These are phyloP conservation scores for Laburnicola sp. DNA, from an alignment of 2,329 filamentous ascomycete species.

Conservation along the genomic window DNA sequence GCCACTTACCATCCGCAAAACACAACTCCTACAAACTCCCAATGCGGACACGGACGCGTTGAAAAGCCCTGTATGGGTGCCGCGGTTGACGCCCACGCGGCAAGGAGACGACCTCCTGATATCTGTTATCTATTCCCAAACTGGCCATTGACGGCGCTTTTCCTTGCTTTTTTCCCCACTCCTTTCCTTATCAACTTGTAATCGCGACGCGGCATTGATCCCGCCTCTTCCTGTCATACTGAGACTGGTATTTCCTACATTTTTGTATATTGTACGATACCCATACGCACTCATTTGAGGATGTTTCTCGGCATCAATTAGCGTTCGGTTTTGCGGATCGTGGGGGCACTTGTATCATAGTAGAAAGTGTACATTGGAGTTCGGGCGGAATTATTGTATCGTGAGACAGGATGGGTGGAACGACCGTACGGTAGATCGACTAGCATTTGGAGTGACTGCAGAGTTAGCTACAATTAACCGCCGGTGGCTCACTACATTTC, in stretches of 20 bases:
- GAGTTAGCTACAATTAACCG: slow-evolving; percentile 3
- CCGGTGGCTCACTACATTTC: neutral
- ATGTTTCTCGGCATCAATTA: neutral
- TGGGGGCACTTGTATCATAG: neutral
- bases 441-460: neutral
- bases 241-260: neutral
- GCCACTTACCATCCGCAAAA: slow-evolving; percentile 33
- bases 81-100: slow-evolving; percentile 67
- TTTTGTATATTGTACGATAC: slow-evolving; percentile 6
- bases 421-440: too few relatives aligned
- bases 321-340: neutral
- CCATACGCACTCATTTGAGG: slow-evolving; percentile 1
- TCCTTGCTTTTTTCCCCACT: neutral
- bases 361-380: neutral
- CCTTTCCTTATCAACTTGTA: slow-evolving; percentile 7
- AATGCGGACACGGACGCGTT: slow-evolving; percentile 25
- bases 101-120: slow-evolving; percentile 67
- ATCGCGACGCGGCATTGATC: neutral
- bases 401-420: too few relatives aligned
- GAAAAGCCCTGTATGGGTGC: slow-evolving; percentile 61
- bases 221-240: neutral
- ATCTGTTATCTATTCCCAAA: slow-evolving; percentile 40
- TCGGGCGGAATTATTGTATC: neutral
- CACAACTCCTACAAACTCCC: slow-evolving; percentile 9
- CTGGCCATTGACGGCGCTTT: slow-evolving; percentile 11